Base-by-base conservation (phyloP, 2,329 filamentous ascomycete genomes). In the Botrytis byssoidea region DNA sequence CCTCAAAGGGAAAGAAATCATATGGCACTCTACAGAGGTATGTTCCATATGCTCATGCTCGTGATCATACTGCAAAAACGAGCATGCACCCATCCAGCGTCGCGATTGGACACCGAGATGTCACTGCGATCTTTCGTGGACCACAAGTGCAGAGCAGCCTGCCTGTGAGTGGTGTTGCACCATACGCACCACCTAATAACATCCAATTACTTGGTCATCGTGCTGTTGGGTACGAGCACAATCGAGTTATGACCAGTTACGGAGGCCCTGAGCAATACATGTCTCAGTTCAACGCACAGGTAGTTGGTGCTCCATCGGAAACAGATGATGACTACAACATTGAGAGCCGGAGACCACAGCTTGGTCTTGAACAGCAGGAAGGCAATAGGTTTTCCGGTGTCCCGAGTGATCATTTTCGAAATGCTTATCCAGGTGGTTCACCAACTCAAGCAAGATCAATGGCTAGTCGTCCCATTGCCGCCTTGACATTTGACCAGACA, bases 1-100 rank as follows among this genome's bases (percentile, higher is more conserved):
- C n/a, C 2, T 57, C 51, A 0, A 57, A 29, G n/a, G n/a, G 14
- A 0, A 57, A 16, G 6, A 55, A 18, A 0, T 32, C 14, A 0
- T 57, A 57, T 9, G 51, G n/a, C 9, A 4, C n/a, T 0, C 51
- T 29, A 0, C 6, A 57, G 5, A 6, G 12, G 3, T 18, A 29
- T 9, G 0, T 8, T 4, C 51, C n/a, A 0, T 57, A 57, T 18
- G 14, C n/a, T 29, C n/a, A 57, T 29, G 51, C 14, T 57, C 51
- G 12, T 57, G 51, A 16, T 1, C 4, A 29, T n/a, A n/a, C n/a
- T 57, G 6, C 0, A 9, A 4, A 29, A 4, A 29, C 1, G 3
- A 7, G 14, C 1, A 57, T 57, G n/a, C n/a, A 16, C 1, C 14
- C 3, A 1, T 3, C n/a, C 6, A 57, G 0, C 12, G 0, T 29